Percentiles rank a stretch among this genome's conserved stretches.
These are phyloP conservation scores for Neofusicoccum parvum DNA, from an alignment of 2,329 filamentous ascomycete species.

Conservation along the genomic window DNA sequence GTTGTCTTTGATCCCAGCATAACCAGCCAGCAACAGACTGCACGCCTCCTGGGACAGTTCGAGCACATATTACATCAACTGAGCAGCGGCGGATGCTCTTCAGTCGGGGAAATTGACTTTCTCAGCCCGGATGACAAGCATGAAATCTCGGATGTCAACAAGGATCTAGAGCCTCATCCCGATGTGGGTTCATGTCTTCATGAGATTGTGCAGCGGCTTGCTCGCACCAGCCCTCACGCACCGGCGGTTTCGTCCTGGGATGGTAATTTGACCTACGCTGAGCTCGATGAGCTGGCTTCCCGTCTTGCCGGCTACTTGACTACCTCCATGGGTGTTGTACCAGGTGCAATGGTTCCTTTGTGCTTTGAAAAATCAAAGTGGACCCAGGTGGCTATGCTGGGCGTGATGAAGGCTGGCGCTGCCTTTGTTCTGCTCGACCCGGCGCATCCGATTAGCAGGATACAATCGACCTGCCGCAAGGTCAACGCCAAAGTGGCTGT, in stretches of 20 bases:
- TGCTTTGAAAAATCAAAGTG: conserved; percentile 26
- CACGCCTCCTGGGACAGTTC: neutral
- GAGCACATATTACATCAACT: neutral
- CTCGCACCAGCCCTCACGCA: conserved; percentile 47
- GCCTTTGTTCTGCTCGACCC: conserved; percentile 33
- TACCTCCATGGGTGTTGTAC: conserved; percentile 28
- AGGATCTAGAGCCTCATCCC: neutral
- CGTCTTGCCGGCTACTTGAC: conserved; percentile 45
- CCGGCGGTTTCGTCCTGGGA: conserved; percentile 56
- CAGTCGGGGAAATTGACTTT: neutral
- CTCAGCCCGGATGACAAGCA: neutral
- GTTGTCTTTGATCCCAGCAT: neutral
- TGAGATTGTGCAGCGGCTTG: conserved; percentile 49
- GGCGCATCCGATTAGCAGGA: neutral
- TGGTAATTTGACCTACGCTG: conserved; percentile 50
- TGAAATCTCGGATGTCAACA: neutral
- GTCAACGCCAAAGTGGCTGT: conserved; percentile 34
- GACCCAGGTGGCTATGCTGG: conserved; percentile 38
- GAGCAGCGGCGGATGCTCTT: too few relatives aligned
- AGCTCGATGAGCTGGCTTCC: conserved; percentile 42
- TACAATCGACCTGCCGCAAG: conserved; percentile 27
- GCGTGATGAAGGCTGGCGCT: conserved; percentile 36
- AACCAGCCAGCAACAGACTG: neutral
- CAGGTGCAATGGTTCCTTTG: neutral
- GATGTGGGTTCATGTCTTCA: neutral